These are phyloP conservation scores for Coemansia sp. DNA, from an alignment of 192 early-diverging fungal species.

Conservation along the genomic window DNA sequence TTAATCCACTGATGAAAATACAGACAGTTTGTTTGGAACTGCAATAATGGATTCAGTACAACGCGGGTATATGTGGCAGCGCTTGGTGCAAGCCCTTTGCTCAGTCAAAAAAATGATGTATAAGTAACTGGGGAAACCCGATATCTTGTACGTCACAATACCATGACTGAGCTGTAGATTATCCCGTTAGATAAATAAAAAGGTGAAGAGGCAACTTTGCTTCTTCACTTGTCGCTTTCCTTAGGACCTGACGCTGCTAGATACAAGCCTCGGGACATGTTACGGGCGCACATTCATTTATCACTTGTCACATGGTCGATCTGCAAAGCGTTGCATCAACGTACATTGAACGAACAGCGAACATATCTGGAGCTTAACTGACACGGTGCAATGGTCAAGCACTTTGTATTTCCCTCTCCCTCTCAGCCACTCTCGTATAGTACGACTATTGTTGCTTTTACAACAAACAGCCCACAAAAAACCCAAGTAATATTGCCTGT, in stretches of 20 bases:
- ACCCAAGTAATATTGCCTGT: neutral
- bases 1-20: neutral
- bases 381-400: neutral
- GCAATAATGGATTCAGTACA: neutral
- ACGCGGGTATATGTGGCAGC: neutral
- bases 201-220: too few species aligned
- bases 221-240: conserved; percentile 12
- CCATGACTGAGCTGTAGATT: neutral
- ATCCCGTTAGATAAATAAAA: conserved; percentile 8
- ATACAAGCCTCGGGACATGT: conserved; percentile 34
- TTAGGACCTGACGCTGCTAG: conserved; percentile 37
- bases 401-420: too few species aligned
- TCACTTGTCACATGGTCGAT: neutral
- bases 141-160: neutral
- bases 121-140: neutral
- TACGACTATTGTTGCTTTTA: neutral
- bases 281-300: conserved; percentile 35
- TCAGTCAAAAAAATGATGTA: neutral
- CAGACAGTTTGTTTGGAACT: neutral
- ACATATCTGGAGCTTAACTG: conserved; percentile 4
- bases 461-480: neutral
- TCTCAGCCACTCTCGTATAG: neutral
- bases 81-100: neutral
- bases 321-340: conserved; percentile 7
- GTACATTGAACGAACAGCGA: conserved; percentile 21